Percentiles rank a stretch among this genome's conserved stretches.
Conservation (phyloP, 768 basidiomycete genomes). For the Trametes villosa region DNA sequence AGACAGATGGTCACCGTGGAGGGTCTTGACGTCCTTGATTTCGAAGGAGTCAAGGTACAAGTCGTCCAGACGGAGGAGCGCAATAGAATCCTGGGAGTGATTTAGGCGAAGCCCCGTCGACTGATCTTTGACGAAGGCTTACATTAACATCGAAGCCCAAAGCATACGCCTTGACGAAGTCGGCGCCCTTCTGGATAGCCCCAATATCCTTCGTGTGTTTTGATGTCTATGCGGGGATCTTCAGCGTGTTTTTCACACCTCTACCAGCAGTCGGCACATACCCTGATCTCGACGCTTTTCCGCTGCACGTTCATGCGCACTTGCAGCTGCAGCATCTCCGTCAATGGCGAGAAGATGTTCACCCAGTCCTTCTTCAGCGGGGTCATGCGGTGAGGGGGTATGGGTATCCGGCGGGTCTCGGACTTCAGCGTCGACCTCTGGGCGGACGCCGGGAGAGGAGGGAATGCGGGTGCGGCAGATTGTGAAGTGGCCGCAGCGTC, state of each 20-base stretch:
- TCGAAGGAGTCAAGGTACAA: conserved; percentile 98
- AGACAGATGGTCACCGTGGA: conserved; percentile 97
- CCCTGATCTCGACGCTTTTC: conserved; percentile 90
- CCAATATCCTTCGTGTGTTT: conserved; percentile 93
- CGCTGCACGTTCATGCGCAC: conserved; percentile 96
- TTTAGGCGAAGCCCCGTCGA: conserved; percentile 2
- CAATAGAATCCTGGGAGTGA: conserved; percentile 83
- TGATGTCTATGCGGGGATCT: conserved; percentile 65
- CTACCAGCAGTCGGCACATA: conserved; percentile 43
- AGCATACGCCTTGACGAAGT: conserved; percentile 94
- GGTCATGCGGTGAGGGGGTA: conserved; percentile 97
- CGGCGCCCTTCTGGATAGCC: conserved; percentile 94
- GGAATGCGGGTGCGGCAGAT: conserved; percentile 66
- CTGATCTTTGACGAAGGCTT: conserved; percentile 29
- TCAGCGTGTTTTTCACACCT: neutral
- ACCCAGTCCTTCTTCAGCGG: conserved; percentile 97
- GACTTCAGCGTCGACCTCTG: conserved; percentile 65
- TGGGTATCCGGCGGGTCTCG: conserved; percentile 85
- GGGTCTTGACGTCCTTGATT: conserved; percentile 98
- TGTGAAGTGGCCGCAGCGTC: conserved; percentile 50
- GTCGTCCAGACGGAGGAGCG: conserved; percentile 92
- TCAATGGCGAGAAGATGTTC: conserved; percentile 92
- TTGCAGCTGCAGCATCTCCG: conserved; percentile 92
- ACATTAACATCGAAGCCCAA: conserved; percentile 96
- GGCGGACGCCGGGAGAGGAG: conserved; percentile 65